Evolutionary conservation across 192 early-diverging fungal species (phyloP).

Genomic region (Dimargaris cristalligena): DNA sequence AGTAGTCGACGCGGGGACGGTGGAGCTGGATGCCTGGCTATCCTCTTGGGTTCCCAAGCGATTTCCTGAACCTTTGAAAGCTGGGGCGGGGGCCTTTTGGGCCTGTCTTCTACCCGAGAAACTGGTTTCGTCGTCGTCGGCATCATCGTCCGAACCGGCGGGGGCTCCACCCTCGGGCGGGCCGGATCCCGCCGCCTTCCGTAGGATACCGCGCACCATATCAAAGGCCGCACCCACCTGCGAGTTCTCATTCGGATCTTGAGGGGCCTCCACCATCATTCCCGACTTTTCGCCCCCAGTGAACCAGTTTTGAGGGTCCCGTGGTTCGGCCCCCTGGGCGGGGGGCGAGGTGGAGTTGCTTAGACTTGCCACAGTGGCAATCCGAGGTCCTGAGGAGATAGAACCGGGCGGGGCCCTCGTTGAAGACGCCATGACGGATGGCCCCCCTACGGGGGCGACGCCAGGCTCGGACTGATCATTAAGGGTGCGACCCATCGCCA

Average conservation of each 20-base stretch:
- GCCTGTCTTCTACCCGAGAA: not conserved
- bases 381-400: not conserved
- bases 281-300: slow-evolving; percentile 91
- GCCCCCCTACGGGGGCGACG: not conserved
- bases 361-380: slow-evolving; percentile 2
- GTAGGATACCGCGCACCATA: slow-evolving; percentile 58
- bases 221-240: slow-evolving; percentile 30
- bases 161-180: too few relatives aligned
- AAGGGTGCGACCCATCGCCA: slow-evolving; percentile 8
- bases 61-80: not conserved
- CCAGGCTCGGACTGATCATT: not conserved
- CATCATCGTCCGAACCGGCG: slow-evolving; percentile 15
- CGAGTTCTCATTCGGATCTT: slow-evolving; percentile 25
- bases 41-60: not conserved
- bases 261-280: slow-evolving; percentile 21
- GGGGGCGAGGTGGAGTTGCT: too few relatives aligned
- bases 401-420: too few relatives aligned
- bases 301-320: slow-evolving; percentile 57
- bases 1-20: not conserved
- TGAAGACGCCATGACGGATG: slow-evolving; percentile 2
- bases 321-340: slow-evolving; percentile 25
- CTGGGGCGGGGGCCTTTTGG: not conserved
- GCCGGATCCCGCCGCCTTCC: slow-evolving; percentile 46
- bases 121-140: slow-evolving; percentile 14
- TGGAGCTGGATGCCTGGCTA: not conserved